phyloP scores from a whole-genome alignment of 2,329 filamentous ascomycete species.

The Fusarium haematococcum region DNA sequence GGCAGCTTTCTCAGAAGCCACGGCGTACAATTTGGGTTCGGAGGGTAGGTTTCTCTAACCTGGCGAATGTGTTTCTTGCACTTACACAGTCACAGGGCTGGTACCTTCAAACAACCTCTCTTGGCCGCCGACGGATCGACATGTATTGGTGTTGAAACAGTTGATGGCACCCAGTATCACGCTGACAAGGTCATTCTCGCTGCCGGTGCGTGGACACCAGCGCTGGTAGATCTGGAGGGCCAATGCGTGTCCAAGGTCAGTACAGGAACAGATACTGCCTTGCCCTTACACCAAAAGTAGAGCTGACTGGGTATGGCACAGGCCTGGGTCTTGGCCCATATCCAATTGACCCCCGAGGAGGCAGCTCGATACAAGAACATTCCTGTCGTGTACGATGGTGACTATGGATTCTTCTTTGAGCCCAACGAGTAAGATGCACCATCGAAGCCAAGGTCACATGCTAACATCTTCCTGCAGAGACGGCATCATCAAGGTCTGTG shows the following conservation, averaged over 20 bases:
- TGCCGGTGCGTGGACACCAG: conserved; percentile 2
- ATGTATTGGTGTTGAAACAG: conserved; percentile 6
- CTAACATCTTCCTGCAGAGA: background rate
- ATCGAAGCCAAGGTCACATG: background rate
- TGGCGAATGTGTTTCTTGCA: background rate
- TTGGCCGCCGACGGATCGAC: conserved; percentile 2
- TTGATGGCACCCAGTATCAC: conserved; percentile 3
- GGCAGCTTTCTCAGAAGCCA: conserved; percentile 3
- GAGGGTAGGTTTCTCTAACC: background rate
- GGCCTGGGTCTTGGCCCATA: conserved; percentile 12
- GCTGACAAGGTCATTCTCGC: conserved; percentile 13
- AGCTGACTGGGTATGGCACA: background rate
- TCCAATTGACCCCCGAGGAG: conserved; percentile 10
- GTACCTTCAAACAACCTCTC: conserved; percentile 1
- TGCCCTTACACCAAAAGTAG: background rate
- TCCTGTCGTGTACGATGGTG: conserved; percentile 10
- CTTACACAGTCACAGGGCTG: background rate
- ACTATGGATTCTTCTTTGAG: conserved; percentile 20
- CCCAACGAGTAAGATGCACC: conserved; percentile 6
- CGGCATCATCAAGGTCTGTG: conserved; percentile 8
- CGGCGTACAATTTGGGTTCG: conserved; percentile 12
- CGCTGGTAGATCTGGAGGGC: conserved; percentile 4
- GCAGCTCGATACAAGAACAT: conserved; percentile 1
- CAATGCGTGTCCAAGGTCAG: conserved; percentile 18
- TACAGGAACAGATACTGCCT: background rate